Evolutionary conservation across 2,329 filamentous ascomycete species (phyloP).

Genomic region (Fusarium xyrophilum): DNA sequence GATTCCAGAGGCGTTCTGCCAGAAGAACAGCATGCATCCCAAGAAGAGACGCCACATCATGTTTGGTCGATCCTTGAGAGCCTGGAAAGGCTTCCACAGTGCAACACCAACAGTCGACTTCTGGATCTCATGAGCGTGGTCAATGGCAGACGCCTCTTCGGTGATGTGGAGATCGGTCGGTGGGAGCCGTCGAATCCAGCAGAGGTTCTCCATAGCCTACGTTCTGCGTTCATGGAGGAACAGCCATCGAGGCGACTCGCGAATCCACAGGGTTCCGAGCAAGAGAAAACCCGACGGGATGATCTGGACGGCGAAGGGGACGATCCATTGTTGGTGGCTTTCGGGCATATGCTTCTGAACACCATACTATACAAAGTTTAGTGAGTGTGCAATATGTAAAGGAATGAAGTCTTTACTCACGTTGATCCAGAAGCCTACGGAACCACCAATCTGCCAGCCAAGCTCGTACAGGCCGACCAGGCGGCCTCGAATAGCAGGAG

Average conservation of each 20-base stretch:
- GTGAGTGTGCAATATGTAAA: accelerated
- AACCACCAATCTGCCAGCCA: constrained; percentile 16
- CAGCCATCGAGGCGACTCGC: constrained; percentile 67
- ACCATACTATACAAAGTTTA: constrained; percentile 2
- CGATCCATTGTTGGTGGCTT: constrained; percentile 50
- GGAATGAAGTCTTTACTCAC: not conserved
- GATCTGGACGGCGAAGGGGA: constrained; percentile 62
- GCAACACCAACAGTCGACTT: constrained; percentile 66
- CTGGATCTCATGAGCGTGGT: constrained; percentile 55
- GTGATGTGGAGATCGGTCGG: constrained; percentile 54
- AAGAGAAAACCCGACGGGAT: constrained; percentile 62
- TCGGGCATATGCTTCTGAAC: constrained; percentile 34
- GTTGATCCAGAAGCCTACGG: constrained; percentile 18
- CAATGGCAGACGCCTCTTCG: constrained; percentile 32
- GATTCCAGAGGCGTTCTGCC: constrained; percentile 68
- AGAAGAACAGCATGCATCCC: constrained; percentile 70
- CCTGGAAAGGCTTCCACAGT: constrained; percentile 36
- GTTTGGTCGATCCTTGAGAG: constrained; percentile 39
- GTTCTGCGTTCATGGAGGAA: constrained; percentile 60
- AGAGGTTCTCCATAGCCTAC: constrained; percentile 58
- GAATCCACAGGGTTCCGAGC: constrained; percentile 55
- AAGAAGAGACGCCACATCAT: constrained; percentile 69
- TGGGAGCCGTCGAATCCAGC: constrained; percentile 60
- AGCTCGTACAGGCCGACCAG: constrained; percentile 41
- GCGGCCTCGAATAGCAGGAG: constrained; percentile 61